These are phyloP conservation scores for Lentinula raphanica DNA, from an alignment of 768 basidiomycete genomes.

Conservation along the genomic window DNA sequence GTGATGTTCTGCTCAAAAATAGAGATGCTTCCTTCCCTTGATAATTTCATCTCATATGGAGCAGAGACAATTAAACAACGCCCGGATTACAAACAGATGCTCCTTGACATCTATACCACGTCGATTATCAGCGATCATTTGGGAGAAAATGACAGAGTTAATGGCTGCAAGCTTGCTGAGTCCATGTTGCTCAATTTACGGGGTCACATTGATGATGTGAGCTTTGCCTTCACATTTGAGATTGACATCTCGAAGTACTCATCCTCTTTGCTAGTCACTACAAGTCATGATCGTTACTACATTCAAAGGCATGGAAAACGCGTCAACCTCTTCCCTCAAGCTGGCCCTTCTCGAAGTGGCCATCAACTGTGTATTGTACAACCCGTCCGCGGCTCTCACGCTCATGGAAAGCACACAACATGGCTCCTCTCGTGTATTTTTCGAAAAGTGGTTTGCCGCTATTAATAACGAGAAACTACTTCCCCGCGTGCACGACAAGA, in stretches of 20 bases:
- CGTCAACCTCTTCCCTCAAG: constrained; percentile 57
- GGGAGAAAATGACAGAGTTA: constrained; percentile 79
- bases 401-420: constrained; percentile 60
- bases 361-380: constrained; percentile 79
- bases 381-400: constrained; percentile 70
- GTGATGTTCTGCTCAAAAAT: background rate
- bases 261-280: constrained; percentile 42
- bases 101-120: constrained; percentile 79
- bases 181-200: constrained; percentile 75
- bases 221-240: constrained; percentile 17
- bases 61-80: constrained; percentile 67
- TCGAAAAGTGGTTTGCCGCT: constrained; percentile 77
- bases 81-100: constrained; percentile 72
- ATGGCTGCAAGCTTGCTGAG: constrained; percentile 83
- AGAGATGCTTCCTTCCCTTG: constrained; percentile 86
- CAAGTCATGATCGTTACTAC: constrained; percentile 61
- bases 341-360: constrained; percentile 81
- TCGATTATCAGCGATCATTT: constrained; percentile 64
- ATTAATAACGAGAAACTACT: constrained; percentile 57
- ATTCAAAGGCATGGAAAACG: constrained; percentile 52
- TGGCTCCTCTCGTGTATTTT: constrained; percentile 69
- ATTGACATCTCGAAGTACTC: constrained; percentile 1
- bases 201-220: constrained; percentile 73
- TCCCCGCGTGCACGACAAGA: constrained; percentile 89
- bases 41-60: constrained; percentile 87